Evolutionary conservation across 2,329 filamentous ascomycete genomes (phyloP).

Genomic region (Ophiostoma angusticollis): DNA sequence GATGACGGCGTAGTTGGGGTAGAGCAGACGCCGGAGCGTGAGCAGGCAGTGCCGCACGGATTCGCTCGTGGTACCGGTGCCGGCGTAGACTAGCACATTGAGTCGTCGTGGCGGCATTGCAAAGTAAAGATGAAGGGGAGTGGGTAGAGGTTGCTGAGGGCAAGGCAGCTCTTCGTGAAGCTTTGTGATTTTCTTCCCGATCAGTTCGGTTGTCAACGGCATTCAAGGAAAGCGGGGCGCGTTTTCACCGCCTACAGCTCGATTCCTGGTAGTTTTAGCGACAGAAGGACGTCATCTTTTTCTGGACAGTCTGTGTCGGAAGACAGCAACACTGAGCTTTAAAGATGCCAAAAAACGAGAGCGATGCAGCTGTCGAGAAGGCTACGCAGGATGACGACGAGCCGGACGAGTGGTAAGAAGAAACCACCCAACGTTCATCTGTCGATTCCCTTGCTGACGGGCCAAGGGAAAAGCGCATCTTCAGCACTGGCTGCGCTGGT

Average conservation of each 20-base stretch:
- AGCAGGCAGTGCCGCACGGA: constrained; percentile 84
- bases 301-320: too few species aligned
- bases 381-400: constrained; percentile 50
- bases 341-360: constrained; percentile 46
- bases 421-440: neutral
- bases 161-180: too few species aligned
- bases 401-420: constrained; percentile 78
- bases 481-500: constrained; percentile 91
- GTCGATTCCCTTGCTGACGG: constrained; percentile 13
- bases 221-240: neutral
- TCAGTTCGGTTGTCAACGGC: constrained; percentile 1
- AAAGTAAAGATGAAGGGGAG: too few species aligned
- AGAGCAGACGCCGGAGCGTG: constrained; percentile 72
- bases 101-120: constrained; percentile 59
- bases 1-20: constrained; percentile 85
- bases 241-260: constrained; percentile 3
- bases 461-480: constrained; percentile 89
- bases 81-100: constrained; percentile 85
- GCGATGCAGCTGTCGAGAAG: constrained; percentile 22
- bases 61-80: constrained; percentile 72
- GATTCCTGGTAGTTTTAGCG: neutral
- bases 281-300: too few species aligned
- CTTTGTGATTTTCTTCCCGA: neutral
- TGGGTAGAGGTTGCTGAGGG: too few species aligned
- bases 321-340: neutral